Evolutionary conservation across 2,329 filamentous ascomycete genomes (phyloP), one percentile per base, ranked within the genome.

Genomic region (Chaetomium globosum): DNA sequence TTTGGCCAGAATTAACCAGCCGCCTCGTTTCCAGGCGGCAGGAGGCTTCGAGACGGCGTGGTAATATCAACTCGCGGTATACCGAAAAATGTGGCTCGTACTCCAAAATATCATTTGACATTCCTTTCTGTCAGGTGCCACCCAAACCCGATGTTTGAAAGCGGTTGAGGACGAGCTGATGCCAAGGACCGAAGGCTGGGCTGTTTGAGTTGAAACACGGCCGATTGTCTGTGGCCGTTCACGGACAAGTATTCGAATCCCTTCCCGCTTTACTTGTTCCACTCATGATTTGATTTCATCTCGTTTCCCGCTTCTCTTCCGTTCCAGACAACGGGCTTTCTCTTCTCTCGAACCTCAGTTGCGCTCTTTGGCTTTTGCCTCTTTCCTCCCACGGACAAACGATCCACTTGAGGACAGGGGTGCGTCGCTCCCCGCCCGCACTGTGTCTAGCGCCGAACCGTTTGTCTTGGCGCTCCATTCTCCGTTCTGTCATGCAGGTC

Each of bases 391-490:
- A 43, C 39, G 39, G 16, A 26, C n/a, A n/a, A 55, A 30, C 28
- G 52, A 13, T 31, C 51, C 51, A 31, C 51, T 28, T 5, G 48
- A 26, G 9, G 28, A 19, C 36, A 58, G 55, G 46, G 48, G 21
- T 13, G 10, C 16, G 28, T 43, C 23, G 10, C 43, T 16, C 33
- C 53, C 54, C 54, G n/a, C 59, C n/a, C 54, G 12, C 36, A 57
- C 28, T 54, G 59, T 56, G 55, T 26, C 26, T 54, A 61, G 57
- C 57, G 58, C 26, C 51, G 56, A 61, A 60, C 64, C 57, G 58
- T 56, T 51, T 51, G 61, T 63, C 64, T 64, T 63, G 63, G 63
- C 63, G 16, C 39, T 53, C 64, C 21, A 43, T 59, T 59, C 51
- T 21, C 52, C 16, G 43, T 57, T 48, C n/a, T 30, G 31, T 57